phyloP scores from a whole-genome alignment of 2,329 filamentous ascomycete species.

The Samsoniella hepiali region DNA sequence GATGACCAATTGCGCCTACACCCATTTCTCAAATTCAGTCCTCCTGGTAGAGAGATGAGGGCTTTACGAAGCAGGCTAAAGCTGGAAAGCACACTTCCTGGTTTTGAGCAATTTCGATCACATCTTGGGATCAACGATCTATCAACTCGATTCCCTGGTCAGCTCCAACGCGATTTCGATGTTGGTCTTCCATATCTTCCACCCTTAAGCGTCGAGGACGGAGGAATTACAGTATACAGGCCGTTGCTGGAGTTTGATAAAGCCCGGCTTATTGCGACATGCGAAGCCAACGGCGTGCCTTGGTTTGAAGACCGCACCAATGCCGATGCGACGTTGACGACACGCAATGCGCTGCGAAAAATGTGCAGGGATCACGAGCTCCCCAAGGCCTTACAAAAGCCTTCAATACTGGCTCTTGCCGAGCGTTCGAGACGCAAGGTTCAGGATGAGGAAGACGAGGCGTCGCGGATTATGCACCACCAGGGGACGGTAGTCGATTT shows the following conservation, averaged over 20 bases:
- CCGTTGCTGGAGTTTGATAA: constrained; percentile 72
- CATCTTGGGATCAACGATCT: constrained; percentile 22
- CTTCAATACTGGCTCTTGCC: constrained; percentile 60
- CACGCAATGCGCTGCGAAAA: constrained; percentile 75
- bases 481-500: constrained; percentile 46
- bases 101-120: constrained; percentile 14
- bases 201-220: constrained; percentile 51
- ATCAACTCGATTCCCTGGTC: constrained; percentile 29
- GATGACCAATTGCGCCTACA: constrained; percentile 40
- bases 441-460: constrained; percentile 47
- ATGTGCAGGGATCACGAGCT: constrained; percentile 57
- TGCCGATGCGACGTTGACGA: constrained; percentile 68
- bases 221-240: constrained; percentile 64
- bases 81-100: constrained; percentile 7
- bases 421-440: constrained; percentile 46
- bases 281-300: constrained; percentile 59
- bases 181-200: constrained; percentile 32
- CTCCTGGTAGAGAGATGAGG: constrained; percentile 29
- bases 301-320: constrained; percentile 92
- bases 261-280: constrained; percentile 69
- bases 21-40: constrained; percentile 38
- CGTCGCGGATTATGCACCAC: constrained; percentile 50
- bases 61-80: constrained; percentile 30
- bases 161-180: constrained; percentile 21
- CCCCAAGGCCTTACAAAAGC: constrained; percentile 66